Percentiles rank a stretch among this genome's conserved stretches.
These are phyloP conservation scores for Apophysomyces ossiformis DNA, from an alignment of 371 early-diverging fungal species.

Conservation along the genomic window DNA sequence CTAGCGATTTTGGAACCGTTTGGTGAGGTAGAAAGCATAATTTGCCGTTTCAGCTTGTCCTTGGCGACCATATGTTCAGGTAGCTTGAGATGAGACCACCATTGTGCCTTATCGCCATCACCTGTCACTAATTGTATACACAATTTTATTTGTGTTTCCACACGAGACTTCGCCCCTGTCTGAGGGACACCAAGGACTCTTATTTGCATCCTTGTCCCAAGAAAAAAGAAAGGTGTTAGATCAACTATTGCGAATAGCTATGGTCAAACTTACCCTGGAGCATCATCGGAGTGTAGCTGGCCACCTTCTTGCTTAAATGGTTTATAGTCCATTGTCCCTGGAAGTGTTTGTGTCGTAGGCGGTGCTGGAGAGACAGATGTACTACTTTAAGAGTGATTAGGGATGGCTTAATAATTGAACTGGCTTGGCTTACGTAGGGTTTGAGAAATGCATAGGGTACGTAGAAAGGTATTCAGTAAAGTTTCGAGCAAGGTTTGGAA, in stretches of 20 bases:
- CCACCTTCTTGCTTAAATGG: constrained; percentile 18
- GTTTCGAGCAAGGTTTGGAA: constrained; percentile 54
- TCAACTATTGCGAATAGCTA: neutral
- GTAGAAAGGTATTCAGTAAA: constrained; percentile 53
- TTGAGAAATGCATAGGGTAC: constrained; percentile 41
- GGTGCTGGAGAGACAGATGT: constrained; percentile 9
- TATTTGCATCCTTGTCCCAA: constrained; percentile 47
- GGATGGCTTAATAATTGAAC: neutral
- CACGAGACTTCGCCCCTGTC: constrained; percentile 87
- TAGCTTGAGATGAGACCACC: constrained; percentile 85
- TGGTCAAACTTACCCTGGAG: constrained; percentile 18
- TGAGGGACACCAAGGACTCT: constrained; percentile 77
- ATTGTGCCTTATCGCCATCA: constrained; percentile 76
- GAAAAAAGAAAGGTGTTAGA: neutral
- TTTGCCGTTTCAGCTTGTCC: constrained; percentile 60
- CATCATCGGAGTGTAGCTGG: neutral
- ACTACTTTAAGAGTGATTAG: constrained; percentile 6
- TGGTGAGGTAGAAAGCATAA: constrained; percentile 23
- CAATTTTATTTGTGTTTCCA: constrained; percentile 93
- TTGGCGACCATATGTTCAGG: constrained; percentile 86
- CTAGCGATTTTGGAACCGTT: constrained; percentile 25
- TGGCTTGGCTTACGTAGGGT: constrained; percentile 32
- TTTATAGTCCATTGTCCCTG: constrained; percentile 19
- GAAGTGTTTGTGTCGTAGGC: constrained; percentile 10
- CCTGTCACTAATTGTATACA: constrained; percentile 85